phyloP scores from a whole-genome alignment of 75 land plant genomes.

The Larix kaempferi region DNA sequence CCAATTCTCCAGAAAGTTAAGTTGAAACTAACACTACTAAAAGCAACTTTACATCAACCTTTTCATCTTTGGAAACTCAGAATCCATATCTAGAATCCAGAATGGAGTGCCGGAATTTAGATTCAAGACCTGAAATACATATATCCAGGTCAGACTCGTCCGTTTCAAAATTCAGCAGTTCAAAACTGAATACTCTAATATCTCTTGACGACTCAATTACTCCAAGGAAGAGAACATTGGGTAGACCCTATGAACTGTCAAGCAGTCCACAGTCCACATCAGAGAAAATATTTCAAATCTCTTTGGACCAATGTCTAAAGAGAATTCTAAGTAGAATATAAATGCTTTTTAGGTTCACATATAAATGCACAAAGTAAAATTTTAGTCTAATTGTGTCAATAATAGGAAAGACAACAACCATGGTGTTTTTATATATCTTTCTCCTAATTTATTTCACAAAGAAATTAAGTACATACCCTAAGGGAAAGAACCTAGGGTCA shows the following conservation, averaged over 20 bases:
- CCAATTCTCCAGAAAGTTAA: not conserved
- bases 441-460: no score
- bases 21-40: not conserved
- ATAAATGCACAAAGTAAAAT: no score
- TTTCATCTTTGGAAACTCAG: not conserved
- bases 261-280: not conserved
- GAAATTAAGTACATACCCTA: no score
- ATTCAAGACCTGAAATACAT: not conserved
- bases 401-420: no score
- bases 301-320: no score
- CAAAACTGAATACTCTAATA: not conserved
- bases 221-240: not conserved
- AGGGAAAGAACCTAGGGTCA: no score
- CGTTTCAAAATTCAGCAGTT: not conserved
- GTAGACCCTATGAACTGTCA: not conserved
- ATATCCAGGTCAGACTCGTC: not conserved
- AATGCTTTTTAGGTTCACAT: no score
- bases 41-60: not conserved
- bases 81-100: not conserved
- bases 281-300: conserved; percentile 1
- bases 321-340: no score
- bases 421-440: no score
- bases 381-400: no score
- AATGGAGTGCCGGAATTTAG: not conserved
- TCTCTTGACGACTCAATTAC: not conserved